These are phyloP conservation scores for Claviceps fusiformis DNA, from an alignment of 2,329 filamentous ascomycete genomes.

Conservation along the genomic window DNA sequence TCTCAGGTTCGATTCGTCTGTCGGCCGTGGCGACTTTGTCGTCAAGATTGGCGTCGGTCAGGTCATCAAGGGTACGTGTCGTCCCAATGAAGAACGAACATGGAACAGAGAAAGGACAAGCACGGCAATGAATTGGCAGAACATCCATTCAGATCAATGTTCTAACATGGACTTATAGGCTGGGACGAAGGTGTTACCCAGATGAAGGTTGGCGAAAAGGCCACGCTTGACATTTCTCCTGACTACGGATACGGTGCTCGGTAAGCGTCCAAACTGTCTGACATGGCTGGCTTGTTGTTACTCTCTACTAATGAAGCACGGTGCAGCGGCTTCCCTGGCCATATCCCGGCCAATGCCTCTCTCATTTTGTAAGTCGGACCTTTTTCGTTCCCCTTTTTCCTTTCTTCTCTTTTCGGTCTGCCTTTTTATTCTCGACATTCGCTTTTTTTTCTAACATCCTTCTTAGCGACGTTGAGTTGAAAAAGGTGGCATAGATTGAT, in stretches of 20 bases:
- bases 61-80: slow-evolving; percentile 65
- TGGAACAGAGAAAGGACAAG: background rate
- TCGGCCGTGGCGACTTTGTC: slow-evolving; percentile 62
- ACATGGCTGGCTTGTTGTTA: background rate
- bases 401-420: background rate
- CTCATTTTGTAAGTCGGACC: slow-evolving; percentile 4
- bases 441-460: slow-evolving; percentile 2
- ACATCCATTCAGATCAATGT: background rate
- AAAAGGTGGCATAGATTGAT: slow-evolving; percentile 1
- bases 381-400: background rate
- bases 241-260: slow-evolving; percentile 9
- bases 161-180: slow-evolving; percentile 29
- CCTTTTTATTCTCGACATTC: too few relatives aligned
- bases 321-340: slow-evolving; percentile 59
- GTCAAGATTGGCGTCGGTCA: slow-evolving; percentile 67
- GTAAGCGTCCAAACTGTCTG: slow-evolving; percentile 31
- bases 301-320: background rate
- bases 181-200: slow-evolving; percentile 75
- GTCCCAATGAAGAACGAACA: background rate
- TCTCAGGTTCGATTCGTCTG: slow-evolving; percentile 76
- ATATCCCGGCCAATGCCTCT: slow-evolving; percentile 43
- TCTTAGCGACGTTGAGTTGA: slow-evolving; percentile 5
- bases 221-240: slow-evolving; percentile 63
- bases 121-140: background rate
- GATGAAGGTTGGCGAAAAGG: slow-evolving; percentile 88